A percentile compares a stretch with the other conserved stretches of the same genome.
Conservation (phyloP, 2,329 filamentous ascomycete genomes). For the Diaporthe sp. region DNA sequence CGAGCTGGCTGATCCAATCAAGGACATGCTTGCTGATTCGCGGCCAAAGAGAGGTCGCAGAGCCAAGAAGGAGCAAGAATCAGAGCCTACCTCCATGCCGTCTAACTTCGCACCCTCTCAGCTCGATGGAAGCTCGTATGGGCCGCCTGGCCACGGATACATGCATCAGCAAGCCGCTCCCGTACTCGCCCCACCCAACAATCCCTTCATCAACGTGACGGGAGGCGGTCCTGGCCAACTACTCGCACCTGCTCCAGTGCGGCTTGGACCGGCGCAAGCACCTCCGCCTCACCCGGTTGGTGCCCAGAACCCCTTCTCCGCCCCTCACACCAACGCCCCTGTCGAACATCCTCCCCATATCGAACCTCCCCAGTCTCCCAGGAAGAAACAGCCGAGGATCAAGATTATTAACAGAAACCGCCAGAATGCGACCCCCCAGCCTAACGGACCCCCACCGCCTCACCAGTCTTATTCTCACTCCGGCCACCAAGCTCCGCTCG, state of each 20-base stretch:
- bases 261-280: constrained; percentile 34
- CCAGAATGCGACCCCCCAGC: constrained; percentile 37
- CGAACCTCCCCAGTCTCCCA: constrained; percentile 37
- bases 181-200: constrained; percentile 39
- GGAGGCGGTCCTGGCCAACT: constrained; percentile 41
- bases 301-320: constrained; percentile 41
- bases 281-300: constrained; percentile 37
- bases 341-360: constrained; percentile 33
- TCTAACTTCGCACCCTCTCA: constrained; percentile 31
- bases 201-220: constrained; percentile 41
- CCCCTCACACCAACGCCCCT: constrained; percentile 36
- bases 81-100: constrained; percentile 37
- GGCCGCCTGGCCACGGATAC: constrained; percentile 27
- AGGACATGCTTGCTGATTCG: constrained; percentile 52
- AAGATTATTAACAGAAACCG: constrained; percentile 37
- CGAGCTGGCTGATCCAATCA: constrained; percentile 61
- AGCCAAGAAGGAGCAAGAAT: constrained; percentile 41
- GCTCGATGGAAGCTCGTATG: constrained; percentile 26
- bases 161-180: constrained; percentile 25
- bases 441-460: constrained; percentile 31
- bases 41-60: constrained; percentile 51
- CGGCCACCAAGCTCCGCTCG: constrained; percentile 30
- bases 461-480: constrained; percentile 10
- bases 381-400: constrained; percentile 38
- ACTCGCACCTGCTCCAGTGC: constrained; percentile 38